phyloP scores from a whole-genome alignment of 2,329 filamentous ascomycete genomes.

The Penicillium sp. region DNA sequence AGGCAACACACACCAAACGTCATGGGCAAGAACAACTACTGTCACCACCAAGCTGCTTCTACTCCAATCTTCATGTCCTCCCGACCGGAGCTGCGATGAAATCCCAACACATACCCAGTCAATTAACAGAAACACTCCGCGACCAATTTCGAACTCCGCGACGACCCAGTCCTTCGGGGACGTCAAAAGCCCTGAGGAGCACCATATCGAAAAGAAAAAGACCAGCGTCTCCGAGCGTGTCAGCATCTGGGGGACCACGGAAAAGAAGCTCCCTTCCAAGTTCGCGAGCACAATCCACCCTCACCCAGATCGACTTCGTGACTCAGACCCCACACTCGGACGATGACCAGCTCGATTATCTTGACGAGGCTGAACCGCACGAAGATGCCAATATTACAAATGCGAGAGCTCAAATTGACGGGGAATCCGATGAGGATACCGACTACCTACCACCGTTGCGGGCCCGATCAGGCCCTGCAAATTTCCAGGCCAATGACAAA shows the following conservation, averaged over 20 bases:
- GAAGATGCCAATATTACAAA: constrained; percentile 2
- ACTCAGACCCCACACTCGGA: constrained; percentile 20
- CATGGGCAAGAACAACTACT: constrained; percentile 10
- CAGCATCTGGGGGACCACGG: constrained; percentile 16
- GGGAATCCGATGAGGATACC: constrained; percentile 24
- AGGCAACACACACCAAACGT: constrained; percentile 11
- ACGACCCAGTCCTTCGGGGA: constrained; percentile 11
- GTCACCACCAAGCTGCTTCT: background rate
- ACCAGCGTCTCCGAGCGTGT: constrained; percentile 12
- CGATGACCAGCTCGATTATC: constrained; percentile 31
- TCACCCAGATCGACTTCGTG: constrained; percentile 43
- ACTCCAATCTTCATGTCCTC: background rate
- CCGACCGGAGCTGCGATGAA: constrained; percentile 27
- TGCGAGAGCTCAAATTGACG: constrained; percentile 25
- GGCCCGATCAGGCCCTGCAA: constrained; percentile 10
- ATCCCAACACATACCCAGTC: constrained; percentile 13
- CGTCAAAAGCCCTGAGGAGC: constrained; percentile 14
- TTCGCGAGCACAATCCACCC: constrained; percentile 34
- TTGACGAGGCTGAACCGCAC: constrained; percentile 17
- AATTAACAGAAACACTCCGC: constrained; percentile 13
- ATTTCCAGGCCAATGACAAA: constrained; percentile 12
- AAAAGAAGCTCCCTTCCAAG: constrained; percentile 19
- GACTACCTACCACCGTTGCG: constrained; percentile 17
- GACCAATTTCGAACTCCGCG: constrained; percentile 23
- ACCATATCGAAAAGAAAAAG: constrained; percentile 17